Conservation (phyloP, 2,329 filamentous ascomycete genomes). For the Ophiobolus disseminans region DNA sequence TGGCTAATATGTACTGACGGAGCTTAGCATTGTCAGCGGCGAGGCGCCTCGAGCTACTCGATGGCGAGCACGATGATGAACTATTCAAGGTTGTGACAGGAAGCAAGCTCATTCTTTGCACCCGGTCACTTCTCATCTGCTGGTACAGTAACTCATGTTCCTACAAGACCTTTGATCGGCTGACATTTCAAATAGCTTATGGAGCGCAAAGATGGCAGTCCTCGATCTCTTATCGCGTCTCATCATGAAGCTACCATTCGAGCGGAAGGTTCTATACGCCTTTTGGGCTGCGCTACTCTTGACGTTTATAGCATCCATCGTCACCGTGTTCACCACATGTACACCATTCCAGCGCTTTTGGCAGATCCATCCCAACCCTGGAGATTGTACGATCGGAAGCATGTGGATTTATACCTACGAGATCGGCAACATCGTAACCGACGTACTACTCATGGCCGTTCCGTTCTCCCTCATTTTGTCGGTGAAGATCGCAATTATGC, state of each 20-base stretch:
- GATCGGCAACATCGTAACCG: conserved; percentile 24
- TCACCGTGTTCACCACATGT: conserved; percentile 19
- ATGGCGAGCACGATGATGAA: conserved; percentile 3
- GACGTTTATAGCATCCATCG: conserved; percentile 23
- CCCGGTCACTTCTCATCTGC: conserved; percentile 22
- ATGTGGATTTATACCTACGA: conserved; percentile 29
- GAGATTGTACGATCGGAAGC: conserved; percentile 25
- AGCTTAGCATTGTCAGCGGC: conserved; percentile 11
- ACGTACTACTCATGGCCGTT: conserved; percentile 23
- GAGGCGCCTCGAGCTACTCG: conserved; percentile 11
- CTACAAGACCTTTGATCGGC: neutral
- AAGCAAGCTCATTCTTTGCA: conserved; percentile 22
- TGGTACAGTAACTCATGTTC: conserved; percentile 9
- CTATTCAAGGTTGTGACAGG: conserved; percentile 11
- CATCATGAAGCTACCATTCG: conserved; percentile 25
- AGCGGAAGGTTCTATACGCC: conserved; percentile 14
- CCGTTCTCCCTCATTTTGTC: conserved; percentile 19
- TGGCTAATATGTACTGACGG: neutral
- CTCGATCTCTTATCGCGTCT: conserved; percentile 21
- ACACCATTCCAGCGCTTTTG: conserved; percentile 18
- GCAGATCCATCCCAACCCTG: conserved; percentile 26
- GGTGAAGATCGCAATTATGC: conserved; percentile 13
- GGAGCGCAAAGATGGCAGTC: conserved; percentile 26
- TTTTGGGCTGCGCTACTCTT: conserved; percentile 11
- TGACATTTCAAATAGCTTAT: conserved; percentile 12